phyloP scores from a whole-genome alignment of 306 rosid genomes.

The Vachellia collinsii region DNA sequence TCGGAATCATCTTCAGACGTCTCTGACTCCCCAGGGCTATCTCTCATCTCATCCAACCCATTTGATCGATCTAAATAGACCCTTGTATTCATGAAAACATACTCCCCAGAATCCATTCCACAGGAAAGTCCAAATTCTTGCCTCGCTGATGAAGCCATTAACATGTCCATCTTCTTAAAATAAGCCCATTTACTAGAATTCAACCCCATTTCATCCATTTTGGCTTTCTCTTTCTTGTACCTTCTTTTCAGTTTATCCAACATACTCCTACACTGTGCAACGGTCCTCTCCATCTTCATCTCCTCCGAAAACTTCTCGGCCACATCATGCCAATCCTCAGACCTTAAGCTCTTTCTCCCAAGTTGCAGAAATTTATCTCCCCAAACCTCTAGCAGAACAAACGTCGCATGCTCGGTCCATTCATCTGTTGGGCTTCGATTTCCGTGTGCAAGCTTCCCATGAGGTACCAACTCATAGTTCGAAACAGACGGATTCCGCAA shows the following conservation, averaged over 20 bases:
- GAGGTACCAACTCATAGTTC: constrained; percentile 56
- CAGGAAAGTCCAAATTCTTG: constrained; percentile 76
- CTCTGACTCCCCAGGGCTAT: constrained; percentile 85
- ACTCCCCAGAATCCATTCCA: constrained; percentile 89
- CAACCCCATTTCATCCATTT: constrained; percentile 59
- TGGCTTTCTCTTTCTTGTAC: constrained; percentile 76
- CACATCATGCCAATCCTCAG: constrained; percentile 77
- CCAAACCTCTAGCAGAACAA: constrained; percentile 76
- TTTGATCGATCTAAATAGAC: constrained; percentile 76
- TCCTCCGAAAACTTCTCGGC: constrained; percentile 72
- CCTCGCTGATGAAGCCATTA: constrained; percentile 66
- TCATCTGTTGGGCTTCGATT: constrained; percentile 38
- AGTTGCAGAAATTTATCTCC: constrained; percentile 74
- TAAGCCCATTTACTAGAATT: constrained; percentile 62
- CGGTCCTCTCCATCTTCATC: constrained; percentile 50
- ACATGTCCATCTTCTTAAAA: constrained; percentile 81
- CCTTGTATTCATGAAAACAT: constrained; percentile 76
- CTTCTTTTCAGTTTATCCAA: constrained; percentile 67
- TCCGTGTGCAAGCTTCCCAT: constrained; percentile 34
- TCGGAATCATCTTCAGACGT: constrained; percentile 50
- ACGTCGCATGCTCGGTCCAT: constrained; percentile 68
- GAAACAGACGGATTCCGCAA: constrained; percentile 47
- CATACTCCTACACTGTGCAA: constrained; percentile 57
- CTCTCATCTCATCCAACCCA: constrained; percentile 91
- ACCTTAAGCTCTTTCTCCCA: constrained; percentile 84